These are phyloP conservation scores for Cupressus sempervirens DNA, from an alignment of 75 land plant species.

Conservation along the genomic window DNA sequence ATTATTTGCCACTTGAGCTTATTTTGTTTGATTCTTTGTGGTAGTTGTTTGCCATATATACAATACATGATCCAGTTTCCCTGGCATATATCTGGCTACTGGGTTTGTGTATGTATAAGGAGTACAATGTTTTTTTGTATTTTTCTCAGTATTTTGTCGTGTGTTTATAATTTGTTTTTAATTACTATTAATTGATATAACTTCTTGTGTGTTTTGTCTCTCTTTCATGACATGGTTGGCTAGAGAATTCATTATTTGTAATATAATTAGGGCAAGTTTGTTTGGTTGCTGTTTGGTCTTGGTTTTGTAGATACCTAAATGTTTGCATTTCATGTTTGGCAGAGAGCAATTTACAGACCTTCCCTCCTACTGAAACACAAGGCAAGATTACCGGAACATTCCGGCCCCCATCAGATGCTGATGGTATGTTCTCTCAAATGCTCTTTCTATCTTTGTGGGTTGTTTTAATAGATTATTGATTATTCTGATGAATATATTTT, in stretches of 20 bases:
- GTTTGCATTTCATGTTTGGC: conserved; percentile 11
- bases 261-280: background rate
- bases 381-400: conserved; percentile 83
- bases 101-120: background rate
- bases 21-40: no score
- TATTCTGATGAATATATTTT: background rate
- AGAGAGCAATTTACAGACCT: conserved; percentile 86
- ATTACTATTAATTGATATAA: no score
- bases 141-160: background rate
- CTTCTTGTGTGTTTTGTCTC: background rate
- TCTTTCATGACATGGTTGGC: background rate
- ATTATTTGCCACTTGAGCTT: no score
- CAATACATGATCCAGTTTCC: background rate
- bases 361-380: conserved; percentile 71
- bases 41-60: no score
- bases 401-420: conserved; percentile 87
- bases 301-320: background rate
- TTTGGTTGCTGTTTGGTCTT: background rate
- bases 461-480: background rate
- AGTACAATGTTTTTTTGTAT: no score
- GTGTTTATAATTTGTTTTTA: background rate
- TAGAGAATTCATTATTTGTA: background rate
- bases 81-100: background rate
- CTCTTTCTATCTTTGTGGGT: background rate
- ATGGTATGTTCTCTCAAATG: conserved; percentile 52